Conservation (phyloP, 768 basidiomycete genomes). For the Tylopilus plumbeoviolaceoides region DNA sequence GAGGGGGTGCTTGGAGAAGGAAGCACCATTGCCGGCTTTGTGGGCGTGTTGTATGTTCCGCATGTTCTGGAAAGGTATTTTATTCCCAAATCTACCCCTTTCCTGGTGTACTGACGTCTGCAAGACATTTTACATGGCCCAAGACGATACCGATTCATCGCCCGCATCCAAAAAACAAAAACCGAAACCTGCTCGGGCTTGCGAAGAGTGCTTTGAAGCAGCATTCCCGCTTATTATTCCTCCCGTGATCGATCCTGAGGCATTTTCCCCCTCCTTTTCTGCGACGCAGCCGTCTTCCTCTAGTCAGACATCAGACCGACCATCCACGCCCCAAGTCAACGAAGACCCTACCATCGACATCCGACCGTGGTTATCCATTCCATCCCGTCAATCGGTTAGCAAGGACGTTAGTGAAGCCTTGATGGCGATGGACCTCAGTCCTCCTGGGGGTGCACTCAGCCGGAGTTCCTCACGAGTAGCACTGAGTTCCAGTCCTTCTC, state of each 20-base stretch:
- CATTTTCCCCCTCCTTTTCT: conserved; percentile 3
- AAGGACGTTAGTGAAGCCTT: conserved; percentile 28
- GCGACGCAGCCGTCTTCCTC: conserved; percentile 7
- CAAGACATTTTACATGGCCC: conserved; percentile 79
- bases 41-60: conserved; percentile 81
- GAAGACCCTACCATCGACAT: conserved; percentile 14
- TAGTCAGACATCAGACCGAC: conserved; percentile 9
- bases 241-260: neutral
- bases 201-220: conserved; percentile 81
- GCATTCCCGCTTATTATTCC: conserved; percentile 60
- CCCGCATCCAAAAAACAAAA: conserved; percentile 37
- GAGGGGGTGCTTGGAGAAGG: conserved; percentile 42
- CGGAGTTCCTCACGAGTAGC: conserved; percentile 22
- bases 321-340: conserved; percentile 20
- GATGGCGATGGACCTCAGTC: conserved; percentile 38
- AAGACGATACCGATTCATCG: conserved; percentile 34
- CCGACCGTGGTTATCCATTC: conserved; percentile 30
- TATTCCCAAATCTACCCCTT: neutral
- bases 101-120: conserved; percentile 1
- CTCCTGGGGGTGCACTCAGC: conserved; percentile 11
- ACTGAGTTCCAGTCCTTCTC: conserved; percentile 21
- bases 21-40: conserved; percentile 87
- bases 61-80: conserved; percentile 71
- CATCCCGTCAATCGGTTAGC: conserved; percentile 15
- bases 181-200: conserved; percentile 71